Conservation (phyloP, 257 asterid genomes). For the Haberlea rhodopensis region DNA sequence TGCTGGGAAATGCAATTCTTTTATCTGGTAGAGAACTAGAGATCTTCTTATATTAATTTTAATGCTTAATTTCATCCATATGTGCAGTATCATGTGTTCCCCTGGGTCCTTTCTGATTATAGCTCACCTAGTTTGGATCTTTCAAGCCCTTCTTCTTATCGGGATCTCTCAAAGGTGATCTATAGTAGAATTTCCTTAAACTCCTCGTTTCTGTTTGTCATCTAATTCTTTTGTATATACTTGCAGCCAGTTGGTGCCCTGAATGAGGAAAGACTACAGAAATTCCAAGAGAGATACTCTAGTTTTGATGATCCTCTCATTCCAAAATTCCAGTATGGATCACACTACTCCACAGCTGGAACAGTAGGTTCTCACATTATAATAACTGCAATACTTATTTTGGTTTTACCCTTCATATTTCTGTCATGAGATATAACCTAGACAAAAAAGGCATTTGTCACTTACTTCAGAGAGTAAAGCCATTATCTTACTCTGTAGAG, state of each 20-base stretch:
- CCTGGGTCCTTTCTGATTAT: slow-evolving; percentile 96
- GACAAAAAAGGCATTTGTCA: slow-evolving; percentile 1
- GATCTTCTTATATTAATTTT: slow-evolving; percentile 18
- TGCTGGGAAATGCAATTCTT: slow-evolving; percentile 22
- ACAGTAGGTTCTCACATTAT: slow-evolving; percentile 52
- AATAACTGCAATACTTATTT: slow-evolving; percentile 2
- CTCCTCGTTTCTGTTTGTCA: slow-evolving; percentile 23
- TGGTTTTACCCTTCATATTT: slow-evolving; percentile 2
- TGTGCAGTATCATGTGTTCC: slow-evolving; percentile 97
- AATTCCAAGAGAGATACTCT: slow-evolving; percentile 93
- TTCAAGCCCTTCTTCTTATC: slow-evolving; percentile 75
- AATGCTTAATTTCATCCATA: slow-evolving; percentile 25
- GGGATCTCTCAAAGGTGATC: slow-evolving; percentile 93
- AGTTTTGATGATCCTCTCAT: slow-evolving; percentile 92
- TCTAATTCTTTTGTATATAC: slow-evolving; percentile 23
- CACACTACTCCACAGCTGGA: slow-evolving; percentile 99
- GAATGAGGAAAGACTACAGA: slow-evolving; percentile 73
- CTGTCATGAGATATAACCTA: slow-evolving; percentile 5
- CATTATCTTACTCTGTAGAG: slow-evolving; percentile 7
- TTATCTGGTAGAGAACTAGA: slow-evolving; percentile 13
- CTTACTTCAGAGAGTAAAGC: slow-evolving; percentile 4
- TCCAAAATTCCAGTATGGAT: slow-evolving; percentile 96
- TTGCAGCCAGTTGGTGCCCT: slow-evolving; percentile 96
- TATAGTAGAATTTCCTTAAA: slow-evolving; percentile 24
- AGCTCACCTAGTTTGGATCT: slow-evolving; percentile 72